A percentile compares a stretch with the other conserved stretches of the same genome.
Conservation (phyloP, 371 early-diverging fungal species). For the Actinomucor elegans region DNA sequence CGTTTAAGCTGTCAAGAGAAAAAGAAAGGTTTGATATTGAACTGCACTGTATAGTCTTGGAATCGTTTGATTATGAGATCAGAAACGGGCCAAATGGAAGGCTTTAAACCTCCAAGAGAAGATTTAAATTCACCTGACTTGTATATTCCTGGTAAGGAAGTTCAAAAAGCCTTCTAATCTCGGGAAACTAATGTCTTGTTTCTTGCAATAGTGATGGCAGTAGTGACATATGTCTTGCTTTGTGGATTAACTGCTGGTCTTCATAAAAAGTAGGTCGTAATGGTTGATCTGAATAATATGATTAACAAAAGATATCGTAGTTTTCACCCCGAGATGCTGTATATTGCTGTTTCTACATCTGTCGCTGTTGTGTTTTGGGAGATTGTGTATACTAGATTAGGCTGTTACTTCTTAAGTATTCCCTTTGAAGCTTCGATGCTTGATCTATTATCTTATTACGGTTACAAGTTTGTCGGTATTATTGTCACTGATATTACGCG, state of each 20-base stretch:
- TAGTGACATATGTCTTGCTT: constrained; percentile 92
- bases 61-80: constrained; percentile 73
- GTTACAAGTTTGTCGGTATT: constrained; percentile 94
- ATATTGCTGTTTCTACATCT: constrained; percentile 85
- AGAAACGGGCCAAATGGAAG: constrained; percentile 86
- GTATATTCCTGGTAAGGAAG: constrained; percentile 86
- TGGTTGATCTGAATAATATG: not conserved
- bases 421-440: constrained; percentile 82
- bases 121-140: constrained; percentile 96
- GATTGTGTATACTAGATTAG: constrained; percentile 79
- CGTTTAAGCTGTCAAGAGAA: constrained; percentile 38
- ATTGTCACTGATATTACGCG: constrained; percentile 58
- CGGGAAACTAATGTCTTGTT: not conserved
- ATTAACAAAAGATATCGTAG: constrained; percentile 28
- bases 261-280: constrained; percentile 51
- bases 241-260: constrained; percentile 77
- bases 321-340: constrained; percentile 92
- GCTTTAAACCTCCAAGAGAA: constrained; percentile 85
- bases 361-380: constrained; percentile 82
- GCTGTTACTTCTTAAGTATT: constrained; percentile 89
- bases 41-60: constrained; percentile 65
- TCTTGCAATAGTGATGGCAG: constrained; percentile 87
- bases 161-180: not conserved
- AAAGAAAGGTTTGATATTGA: not conserved
- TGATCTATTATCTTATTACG: constrained; percentile 89